Conservation (phyloP, 2,329 filamentous ascomycete species). For the Davidsoniella eucalypti region DNA sequence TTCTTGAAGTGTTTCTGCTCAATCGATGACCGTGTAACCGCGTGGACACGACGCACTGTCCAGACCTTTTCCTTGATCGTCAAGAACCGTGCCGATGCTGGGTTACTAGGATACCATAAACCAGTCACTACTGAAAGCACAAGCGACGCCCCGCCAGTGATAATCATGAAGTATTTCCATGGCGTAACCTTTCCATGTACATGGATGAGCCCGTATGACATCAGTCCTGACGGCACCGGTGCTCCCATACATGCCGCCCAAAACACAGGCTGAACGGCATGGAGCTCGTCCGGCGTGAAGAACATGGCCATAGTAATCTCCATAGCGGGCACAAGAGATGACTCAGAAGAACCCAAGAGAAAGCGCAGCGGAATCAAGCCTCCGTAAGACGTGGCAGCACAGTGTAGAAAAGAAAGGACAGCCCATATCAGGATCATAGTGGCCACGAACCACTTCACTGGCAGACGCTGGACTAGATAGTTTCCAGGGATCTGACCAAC, state of each 20-base stretch:
- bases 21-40: conserved; percentile 15
- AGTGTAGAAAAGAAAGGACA: conserved; percentile 14
- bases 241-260: conserved; percentile 18
- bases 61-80: conserved; percentile 17
- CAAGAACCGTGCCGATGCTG: conserved; percentile 15
- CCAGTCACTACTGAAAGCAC: conserved; percentile 36
- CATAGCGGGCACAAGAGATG: conserved; percentile 12
- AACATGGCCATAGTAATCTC: conserved; percentile 14
- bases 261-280: conserved; percentile 17
- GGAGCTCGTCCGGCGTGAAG: conserved; percentile 17
- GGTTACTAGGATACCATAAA: conserved; percentile 41
- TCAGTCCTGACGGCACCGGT: conserved; percentile 16
- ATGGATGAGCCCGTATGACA: conserved; percentile 15
- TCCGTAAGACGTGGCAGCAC: conserved; percentile 13
- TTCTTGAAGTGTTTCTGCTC: conserved; percentile 23
- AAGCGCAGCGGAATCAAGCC: conserved; percentile 14
- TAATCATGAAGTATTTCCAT: conserved; percentile 43
- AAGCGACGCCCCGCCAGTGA: conserved; percentile 38
- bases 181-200: conserved; percentile 21
- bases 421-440: conserved; percentile 10
- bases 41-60: conserved; percentile 18
- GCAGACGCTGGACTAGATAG: conserved; percentile 3
- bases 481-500: conserved; percentile 6
- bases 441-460: neutral
- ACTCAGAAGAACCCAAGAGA: conserved; percentile 15